Base-by-base conservation (phyloP, 306 rosid genomes). In the Corylus americana region DNA sequence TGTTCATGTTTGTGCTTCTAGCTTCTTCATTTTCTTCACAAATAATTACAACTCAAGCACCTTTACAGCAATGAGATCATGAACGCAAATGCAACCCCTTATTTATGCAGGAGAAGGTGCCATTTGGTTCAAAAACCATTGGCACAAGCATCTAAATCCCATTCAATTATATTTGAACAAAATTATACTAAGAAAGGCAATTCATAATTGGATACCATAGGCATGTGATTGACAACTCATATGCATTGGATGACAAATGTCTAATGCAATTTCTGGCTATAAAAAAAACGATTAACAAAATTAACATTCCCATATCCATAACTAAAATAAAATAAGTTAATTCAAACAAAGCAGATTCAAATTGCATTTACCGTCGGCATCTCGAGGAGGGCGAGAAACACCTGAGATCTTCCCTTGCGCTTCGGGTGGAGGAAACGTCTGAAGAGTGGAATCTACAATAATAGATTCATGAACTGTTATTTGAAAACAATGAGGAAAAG, bases 351-450 rank as follows among this genome's bases (percentile, higher is more conserved):
- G 17, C 29, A 82, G 45, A 61, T 13, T 11, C 47, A 11, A 50
- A 4, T 17, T 42, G 70, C 18, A 45, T 17, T 49, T 81, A 94
- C 98, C 98, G 79, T 94, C 97, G 0, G 97, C 92, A 82, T 94
- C 97, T 4, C 91, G 89, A 85, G 97, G 98, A 79, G 97, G 95
- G 27, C 86, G 85, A 20, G 90, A 85, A 81, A 88, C 96, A 68
- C 91, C 87, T 37, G 93, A 59, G 70, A 94, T 91, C 87, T 92
- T 94, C 74, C 98, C 98, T 66, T 83, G 97, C 0, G 93, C 78
- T 75, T 68, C 88, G 9, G 97, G 86, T 5, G 98, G 98, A 81
- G 98, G 98, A 90, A 94, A 94, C 53, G 95, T 90, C 94, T 90
- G 90, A 70, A 92, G 97, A 81, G 69, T 88, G n/a, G 98, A 88